Evolutionary conservation across 192 early-diverging fungal genomes (phyloP), one percentile per base, ranked within the genome.

Genomic region (Backusella sp.): DNA sequence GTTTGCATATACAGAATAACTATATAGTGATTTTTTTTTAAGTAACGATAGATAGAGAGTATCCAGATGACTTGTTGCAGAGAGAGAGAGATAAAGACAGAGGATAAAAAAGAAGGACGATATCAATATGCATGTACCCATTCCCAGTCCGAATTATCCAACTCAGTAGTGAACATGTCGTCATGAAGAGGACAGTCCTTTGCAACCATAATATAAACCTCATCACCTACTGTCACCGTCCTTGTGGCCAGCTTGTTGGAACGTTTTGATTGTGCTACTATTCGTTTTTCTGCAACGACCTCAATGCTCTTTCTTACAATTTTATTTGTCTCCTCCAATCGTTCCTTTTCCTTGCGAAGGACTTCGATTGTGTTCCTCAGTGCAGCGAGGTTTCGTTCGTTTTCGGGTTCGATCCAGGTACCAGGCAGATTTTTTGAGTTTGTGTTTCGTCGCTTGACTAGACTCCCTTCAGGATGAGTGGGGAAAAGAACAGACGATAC

Each of bases 251-350:
- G 49, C 14, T 39, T 62, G 49, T 23, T 42, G 3, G 14, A 36
- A 46, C 52, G 68, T 39, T 76, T 66, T 21, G 66, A 32, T 23
- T 72, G 37, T 19, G 76, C 76, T 12, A 70, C 23, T 4, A 77
- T 5, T 36, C 76, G 9, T 46, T 77, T 77, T 56, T 59, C 35
- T 32, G 70, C 70, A 7, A 80, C 74, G 17, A 76, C 56, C 17
- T 72, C 44, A 67, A 80, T 80, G n/a, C 75, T 80, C 26, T 71
- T 72, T 39, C 76, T 76, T 19, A 80, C 70, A 19, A 80, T 74
- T 23, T 73, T 23, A 49, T 80, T 70, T 1, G 79, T 80, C 26
- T 76, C 37, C 34, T 80, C 79, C 44, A 80, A 42, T 56, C 68
- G 37, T 44, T 80, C 15, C 32, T 69, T 74, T 67, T 80, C 73